Conservation (phyloP, 1,284 basidiomycete genomes). For the Malassezia equina region DNA sequence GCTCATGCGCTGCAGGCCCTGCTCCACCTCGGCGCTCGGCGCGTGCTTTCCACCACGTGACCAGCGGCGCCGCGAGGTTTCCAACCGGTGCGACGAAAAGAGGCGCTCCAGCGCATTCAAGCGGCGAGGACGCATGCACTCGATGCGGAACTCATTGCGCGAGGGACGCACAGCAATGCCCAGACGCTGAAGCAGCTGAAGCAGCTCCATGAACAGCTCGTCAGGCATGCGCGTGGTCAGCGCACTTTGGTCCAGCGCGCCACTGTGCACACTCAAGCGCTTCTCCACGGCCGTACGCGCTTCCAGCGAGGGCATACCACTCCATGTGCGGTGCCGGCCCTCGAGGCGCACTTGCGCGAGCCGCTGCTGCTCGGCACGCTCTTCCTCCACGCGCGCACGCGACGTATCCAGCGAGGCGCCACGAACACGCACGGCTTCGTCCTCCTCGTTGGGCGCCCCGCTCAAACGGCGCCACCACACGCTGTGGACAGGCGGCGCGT, state of each 20-base stretch:
- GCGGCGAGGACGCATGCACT: conserved; percentile 41
- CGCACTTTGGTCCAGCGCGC: conserved; percentile 82
- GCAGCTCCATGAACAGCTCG: conserved; percentile 76
- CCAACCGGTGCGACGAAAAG: neutral
- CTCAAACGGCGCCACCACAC: conserved; percentile 14
- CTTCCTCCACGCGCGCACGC: neutral
- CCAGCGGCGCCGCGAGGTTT: conserved; percentile 4
- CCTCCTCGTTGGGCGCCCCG: neutral
- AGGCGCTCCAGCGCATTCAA: conserved; percentile 10
- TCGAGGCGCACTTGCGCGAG: conserved; percentile 2
- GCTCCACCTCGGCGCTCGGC: conserved; percentile 15
- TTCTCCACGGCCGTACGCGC: neutral
- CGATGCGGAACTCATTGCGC: conserved; percentile 56
- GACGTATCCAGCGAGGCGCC: neutral
- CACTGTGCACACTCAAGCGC: conserved; percentile 69
- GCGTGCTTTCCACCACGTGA: conserved; percentile 1
- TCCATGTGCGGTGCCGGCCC: conserved; percentile 7
- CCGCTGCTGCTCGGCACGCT: conserved; percentile 1
- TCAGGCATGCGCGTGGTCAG: conserved; percentile 73
- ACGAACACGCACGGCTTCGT: neutral
- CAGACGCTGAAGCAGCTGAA: conserved; percentile 70
- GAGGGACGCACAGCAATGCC: conserved; percentile 74
- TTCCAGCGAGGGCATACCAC: conserved; percentile 4
- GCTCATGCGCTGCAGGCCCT: conserved; percentile 6
- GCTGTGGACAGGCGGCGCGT: neutral